Evolutionary conservation across 805 yeast species (phyloP).

Genomic region (Groenewaldozyma tartarivorans): DNA sequence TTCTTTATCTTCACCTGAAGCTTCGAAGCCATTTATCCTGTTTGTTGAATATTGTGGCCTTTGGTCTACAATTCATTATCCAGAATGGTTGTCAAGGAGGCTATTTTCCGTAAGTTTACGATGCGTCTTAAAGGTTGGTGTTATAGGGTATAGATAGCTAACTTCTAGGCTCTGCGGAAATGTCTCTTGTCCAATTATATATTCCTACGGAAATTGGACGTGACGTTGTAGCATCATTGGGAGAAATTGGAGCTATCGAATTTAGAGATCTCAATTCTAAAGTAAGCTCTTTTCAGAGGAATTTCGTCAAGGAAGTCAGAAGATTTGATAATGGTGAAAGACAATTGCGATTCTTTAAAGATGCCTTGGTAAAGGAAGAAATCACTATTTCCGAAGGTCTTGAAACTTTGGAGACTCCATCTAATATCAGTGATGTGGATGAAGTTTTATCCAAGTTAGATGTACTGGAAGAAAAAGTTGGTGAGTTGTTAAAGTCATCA

Average conservation of each 20-base stretch:
- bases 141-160: background rate
- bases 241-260: conserved; percentile 78
- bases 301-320: conserved; percentile 82
- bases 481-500: conserved; percentile 60
- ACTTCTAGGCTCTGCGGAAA: conserved; percentile 76
- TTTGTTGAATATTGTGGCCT: no score
- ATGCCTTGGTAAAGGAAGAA: conserved; percentile 24
- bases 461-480: conserved; percentile 62
- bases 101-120: conserved; percentile 27
- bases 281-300: conserved; percentile 78
- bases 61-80: no score
- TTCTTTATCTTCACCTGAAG: no score
- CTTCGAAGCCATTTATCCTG: no score
- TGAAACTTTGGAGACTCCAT: conserved; percentile 31
- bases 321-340: conserved; percentile 79
- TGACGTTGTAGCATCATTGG: conserved; percentile 76
- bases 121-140: no score
- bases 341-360: conserved; percentile 46
- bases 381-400: conserved; percentile 28
- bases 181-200: conserved; percentile 87
- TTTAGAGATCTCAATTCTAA: conserved; percentile 80
- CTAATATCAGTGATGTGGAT: conserved; percentile 56
- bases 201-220: conserved; percentile 85
- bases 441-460: conserved; percentile 54
- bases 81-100: conserved; percentile 20